Conservation (phyloP, 139 green algal genomes). For the Ettlia oleoabundans region DNA sequence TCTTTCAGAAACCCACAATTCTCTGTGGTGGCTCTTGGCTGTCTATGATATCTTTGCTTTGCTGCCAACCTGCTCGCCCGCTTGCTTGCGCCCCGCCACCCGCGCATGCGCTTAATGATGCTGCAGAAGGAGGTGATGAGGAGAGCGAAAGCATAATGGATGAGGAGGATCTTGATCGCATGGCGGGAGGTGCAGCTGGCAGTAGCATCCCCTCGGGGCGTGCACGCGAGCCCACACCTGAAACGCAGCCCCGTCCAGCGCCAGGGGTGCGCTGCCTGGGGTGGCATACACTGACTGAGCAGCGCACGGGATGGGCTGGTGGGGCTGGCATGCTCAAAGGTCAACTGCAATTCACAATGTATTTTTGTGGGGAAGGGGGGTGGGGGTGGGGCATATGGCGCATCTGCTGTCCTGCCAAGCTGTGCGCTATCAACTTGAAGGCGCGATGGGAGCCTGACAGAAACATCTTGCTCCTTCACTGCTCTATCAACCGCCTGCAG, state of each 20-base stretch:
- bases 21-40: too few species aligned
- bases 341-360: background rate
- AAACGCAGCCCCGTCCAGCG: background rate
- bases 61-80: background rate
- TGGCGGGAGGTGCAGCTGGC: slow-evolving; percentile 3
- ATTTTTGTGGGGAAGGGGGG: background rate
- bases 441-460: too few species aligned
- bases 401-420: too few species aligned
- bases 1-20: too few species aligned
- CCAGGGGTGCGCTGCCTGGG: too few species aligned
- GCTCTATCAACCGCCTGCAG: background rate
- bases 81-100: too few species aligned
- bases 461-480: background rate
- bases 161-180: slow-evolving; percentile 41
- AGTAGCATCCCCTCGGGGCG: background rate
- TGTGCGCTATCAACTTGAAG: too few species aligned
- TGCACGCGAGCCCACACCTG: slow-evolving; percentile 21
- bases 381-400: background rate
- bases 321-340: too few species aligned
- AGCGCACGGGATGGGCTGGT: too few species aligned
- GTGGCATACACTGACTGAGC: too few species aligned
- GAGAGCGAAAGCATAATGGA: slow-evolving; percentile 39
- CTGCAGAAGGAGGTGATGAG: slow-evolving; percentile 10
- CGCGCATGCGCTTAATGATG: too few species aligned
- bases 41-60: background rate